phyloP scores from a whole-genome alignment of 208 protist species.

The Zelonia costaricensis region DNA sequence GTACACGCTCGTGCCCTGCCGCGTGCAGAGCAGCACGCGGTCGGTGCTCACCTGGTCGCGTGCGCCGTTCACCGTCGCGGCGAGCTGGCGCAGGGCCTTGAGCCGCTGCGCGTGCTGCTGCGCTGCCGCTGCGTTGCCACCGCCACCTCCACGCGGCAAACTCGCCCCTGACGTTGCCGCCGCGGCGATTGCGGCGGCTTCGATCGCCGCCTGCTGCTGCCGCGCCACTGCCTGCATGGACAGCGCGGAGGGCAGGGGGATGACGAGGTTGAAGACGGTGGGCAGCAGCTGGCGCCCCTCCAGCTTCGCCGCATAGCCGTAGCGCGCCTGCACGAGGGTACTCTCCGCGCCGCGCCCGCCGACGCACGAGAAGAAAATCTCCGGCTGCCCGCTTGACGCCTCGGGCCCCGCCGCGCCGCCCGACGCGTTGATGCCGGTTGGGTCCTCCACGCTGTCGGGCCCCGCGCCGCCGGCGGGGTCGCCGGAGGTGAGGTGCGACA shows the following conservation, averaged over 20 bases:
- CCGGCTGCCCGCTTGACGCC: slow-evolving; percentile 32
- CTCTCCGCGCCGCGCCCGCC: slow-evolving; percentile 70
- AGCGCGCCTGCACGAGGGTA: slow-evolving; percentile 64
- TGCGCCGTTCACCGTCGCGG: slow-evolving; percentile 17
- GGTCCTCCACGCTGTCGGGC: neutral
- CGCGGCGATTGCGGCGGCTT: slow-evolving; percentile 18
- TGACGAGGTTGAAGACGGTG: slow-evolving; percentile 41
- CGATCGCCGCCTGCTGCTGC: slow-evolving; percentile 46
- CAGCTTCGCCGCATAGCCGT: slow-evolving; percentile 68
- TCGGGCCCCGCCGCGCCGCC: slow-evolving; percentile 21
- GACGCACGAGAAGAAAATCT: slow-evolving; percentile 63
- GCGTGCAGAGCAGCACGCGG: slow-evolving; percentile 62
- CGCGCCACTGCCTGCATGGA: slow-evolving; percentile 48
- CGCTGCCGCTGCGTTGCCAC: slow-evolving; percentile 3
- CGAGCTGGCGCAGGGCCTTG: slow-evolving; percentile 31
- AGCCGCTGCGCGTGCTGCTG: slow-evolving; percentile 26
- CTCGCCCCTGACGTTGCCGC: too few species aligned
- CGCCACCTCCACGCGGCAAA: neutral
- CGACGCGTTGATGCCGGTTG: neutral
- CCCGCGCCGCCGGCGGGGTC: neutral
- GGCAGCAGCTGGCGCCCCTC: slow-evolving; percentile 56
- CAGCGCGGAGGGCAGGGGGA: slow-evolving; percentile 48
- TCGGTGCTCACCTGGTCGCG: slow-evolving; percentile 32
- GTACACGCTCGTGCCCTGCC: slow-evolving; percentile 61
- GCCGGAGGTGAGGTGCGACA: slow-evolving; percentile 33